Base-by-base conservation (phyloP, 768 basidiomycete genomes). In the Collybia sordida region DNA sequence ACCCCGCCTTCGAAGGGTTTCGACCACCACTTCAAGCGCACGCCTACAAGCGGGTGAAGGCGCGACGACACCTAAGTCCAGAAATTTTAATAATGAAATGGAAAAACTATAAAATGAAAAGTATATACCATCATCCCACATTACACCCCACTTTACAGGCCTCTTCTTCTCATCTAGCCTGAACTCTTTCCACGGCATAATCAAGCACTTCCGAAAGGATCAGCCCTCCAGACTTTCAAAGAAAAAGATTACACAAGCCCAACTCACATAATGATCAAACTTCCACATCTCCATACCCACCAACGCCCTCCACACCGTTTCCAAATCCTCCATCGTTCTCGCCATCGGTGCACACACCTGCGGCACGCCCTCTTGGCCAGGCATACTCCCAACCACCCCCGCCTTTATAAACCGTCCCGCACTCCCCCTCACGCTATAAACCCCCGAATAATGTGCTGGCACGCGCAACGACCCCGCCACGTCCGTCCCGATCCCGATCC, bases 381-480 rank as follows among this genome's bases (percentile, higher is more conserved):
- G 75, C 45, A 79, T 72, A 51, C 70, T 68, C 39, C 75, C 68
- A 24, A 54, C 59, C 45, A 67, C 74, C 9, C 80, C 82, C 11
- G 63, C 71, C 59, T 65, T 78, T 19, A 69, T 64, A 55, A 81
- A 79, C 28, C 84, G 67, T 31, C 75, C 68, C 47, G 68, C 64
- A n/a, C 79, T 79, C 1, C 77, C 66, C 59, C 78, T 81, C 61
- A 85, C 72, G 7, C 77, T 69, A 63, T 83, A 86, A 1, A 83
- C 64, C 0, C 85, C 87, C 39, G 82, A 82, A 57, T 79, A 84
- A 49, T 85, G 79, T 1, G 86, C 77, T 2, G 87, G 87, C 7
- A 77, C 76, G 17, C 86, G 77, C 35, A 90, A 78, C 23, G 80
- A 82, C 3, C 86, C 88, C 7, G 81, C 86, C 19, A 88, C 82